A percentile compares a stretch with the other conserved stretches of the same genome.
phyloP scores from a whole-genome alignment of 306 rosid genomes.

The Lagenaria siceraria region DNA sequence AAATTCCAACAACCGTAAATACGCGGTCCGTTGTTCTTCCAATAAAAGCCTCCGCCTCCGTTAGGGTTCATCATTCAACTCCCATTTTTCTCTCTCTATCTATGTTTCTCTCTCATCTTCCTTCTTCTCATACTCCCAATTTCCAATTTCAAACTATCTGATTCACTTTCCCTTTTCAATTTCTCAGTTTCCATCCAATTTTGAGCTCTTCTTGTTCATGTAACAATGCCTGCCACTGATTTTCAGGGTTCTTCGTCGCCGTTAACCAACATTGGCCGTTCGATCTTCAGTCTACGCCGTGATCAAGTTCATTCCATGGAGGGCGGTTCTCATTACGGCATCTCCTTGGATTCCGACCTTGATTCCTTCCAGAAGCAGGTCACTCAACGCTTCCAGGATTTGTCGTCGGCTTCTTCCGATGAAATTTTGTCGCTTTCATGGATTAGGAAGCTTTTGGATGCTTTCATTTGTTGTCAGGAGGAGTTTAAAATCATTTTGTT shows the following conservation, averaged over 20 bases:
- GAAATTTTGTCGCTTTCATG: constrained; percentile 58
- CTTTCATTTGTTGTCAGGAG: constrained; percentile 50
- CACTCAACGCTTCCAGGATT: constrained; percentile 30
- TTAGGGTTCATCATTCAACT: constrained; percentile 25
- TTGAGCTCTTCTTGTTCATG: constrained; percentile 1
- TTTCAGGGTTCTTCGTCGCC: constrained; percentile 49
- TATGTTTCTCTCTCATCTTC: background rate
- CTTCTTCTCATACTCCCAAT: background rate
- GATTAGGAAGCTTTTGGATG: constrained; percentile 60
- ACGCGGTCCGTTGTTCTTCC: constrained; percentile 39
- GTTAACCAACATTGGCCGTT: constrained; percentile 40
- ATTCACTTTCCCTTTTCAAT: background rate
- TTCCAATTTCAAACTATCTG: background rate
- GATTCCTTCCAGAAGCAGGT: constrained; percentile 53
- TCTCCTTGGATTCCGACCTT: constrained; percentile 29
- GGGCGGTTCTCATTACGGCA: constrained; percentile 9
- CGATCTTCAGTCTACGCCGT: constrained; percentile 33
- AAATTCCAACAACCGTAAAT: constrained; percentile 21
- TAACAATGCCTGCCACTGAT: constrained; percentile 58
- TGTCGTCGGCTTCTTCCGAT: constrained; percentile 19
- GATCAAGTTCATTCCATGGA: constrained; percentile 44
- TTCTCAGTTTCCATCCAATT: background rate
- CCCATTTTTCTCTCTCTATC: background rate
- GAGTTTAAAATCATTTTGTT: constrained; percentile 45
- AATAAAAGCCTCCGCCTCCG: constrained; percentile 28